Conservation (phyloP, 2,329 filamentous ascomycete species). For the Epichloe uncinata region DNA sequence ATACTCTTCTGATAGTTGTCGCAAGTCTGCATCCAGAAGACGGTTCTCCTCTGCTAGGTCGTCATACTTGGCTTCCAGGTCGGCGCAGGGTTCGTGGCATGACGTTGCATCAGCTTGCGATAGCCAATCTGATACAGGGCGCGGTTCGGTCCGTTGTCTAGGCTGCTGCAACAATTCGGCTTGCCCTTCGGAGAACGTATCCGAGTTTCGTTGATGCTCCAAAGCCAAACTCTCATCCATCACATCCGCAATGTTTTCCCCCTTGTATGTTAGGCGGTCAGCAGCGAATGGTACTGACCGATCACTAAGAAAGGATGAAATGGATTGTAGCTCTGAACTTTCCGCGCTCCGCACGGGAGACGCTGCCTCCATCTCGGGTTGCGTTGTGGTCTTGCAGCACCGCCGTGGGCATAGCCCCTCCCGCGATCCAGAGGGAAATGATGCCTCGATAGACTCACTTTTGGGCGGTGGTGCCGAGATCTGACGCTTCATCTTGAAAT, state of each 20-base stretch:
- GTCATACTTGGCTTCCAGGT: not conserved
- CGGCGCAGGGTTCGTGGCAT: not conserved
- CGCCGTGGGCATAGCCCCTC: not conserved
- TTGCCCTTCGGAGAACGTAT: conserved; percentile 1
- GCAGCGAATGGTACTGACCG: not conserved
- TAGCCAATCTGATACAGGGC: not conserved
- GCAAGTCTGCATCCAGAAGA: not conserved
- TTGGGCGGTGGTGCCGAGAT: not conserved
- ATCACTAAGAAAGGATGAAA: not conserved
- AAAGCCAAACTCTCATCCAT: not conserved
- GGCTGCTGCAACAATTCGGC: not conserved
- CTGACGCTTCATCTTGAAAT: not conserved
- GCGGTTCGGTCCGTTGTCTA: too few species aligned
- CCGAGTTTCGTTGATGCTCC: not conserved
- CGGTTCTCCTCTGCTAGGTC: not conserved
- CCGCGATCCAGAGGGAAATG: not conserved
- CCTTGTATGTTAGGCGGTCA: not conserved
- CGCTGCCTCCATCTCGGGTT: not conserved
- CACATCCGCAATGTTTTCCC: not conserved
- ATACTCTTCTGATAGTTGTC: not conserved
- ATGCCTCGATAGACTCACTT: not conserved
- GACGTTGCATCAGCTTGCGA: not conserved
- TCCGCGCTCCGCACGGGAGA: not conserved
- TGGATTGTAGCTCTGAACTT: not conserved
- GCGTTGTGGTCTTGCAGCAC: not conserved